Conservation (phyloP, 768 basidiomycete species). For the Pseudohyphozyma bogoriensis region DNA sequence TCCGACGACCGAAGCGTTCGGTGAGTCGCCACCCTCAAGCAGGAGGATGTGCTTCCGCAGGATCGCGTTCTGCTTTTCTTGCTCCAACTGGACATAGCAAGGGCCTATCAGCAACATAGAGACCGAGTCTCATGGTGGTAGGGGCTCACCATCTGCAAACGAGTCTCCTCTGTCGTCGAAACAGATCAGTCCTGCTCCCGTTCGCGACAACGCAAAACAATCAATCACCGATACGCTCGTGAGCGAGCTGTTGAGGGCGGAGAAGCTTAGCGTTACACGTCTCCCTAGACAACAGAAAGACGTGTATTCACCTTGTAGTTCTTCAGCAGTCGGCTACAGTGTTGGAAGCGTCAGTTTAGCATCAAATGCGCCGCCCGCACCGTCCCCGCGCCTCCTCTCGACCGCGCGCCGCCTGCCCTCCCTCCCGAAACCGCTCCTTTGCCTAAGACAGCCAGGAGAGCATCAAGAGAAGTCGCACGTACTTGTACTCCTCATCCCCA, state of each 20-base stretch:
- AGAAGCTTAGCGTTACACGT: neutral
- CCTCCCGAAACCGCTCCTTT: too few species aligned
- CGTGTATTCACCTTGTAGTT: slow-evolving; percentile 31
- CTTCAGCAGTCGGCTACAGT: slow-evolving; percentile 21
- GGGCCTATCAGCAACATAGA: too few species aligned
- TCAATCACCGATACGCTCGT: slow-evolving; percentile 19
- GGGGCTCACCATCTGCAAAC: neutral
- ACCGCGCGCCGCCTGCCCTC: neutral
- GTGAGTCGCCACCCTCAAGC: slow-evolving; percentile 55
- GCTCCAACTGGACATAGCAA: too few species aligned
- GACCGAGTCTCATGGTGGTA: too few species aligned
- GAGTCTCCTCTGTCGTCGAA: neutral
- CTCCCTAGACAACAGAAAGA: too few species aligned
- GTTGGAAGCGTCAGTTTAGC: neutral
- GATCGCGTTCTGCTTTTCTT: slow-evolving; percentile 64
- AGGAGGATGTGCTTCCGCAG: slow-evolving; percentile 60
- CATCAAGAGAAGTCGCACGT: neutral
- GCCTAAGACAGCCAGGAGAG: too few species aligned
- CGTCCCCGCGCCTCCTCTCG: neutral
- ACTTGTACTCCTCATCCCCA: slow-evolving; percentile 29
- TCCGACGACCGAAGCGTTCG: slow-evolving; percentile 18
- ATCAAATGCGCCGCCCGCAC: neutral
- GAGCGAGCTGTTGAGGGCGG: neutral
- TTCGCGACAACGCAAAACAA: slow-evolving; percentile 21
- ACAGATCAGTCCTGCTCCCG: slow-evolving; percentile 17